Evolutionary conservation across 306 rosid species (phyloP).

Genomic region (Ziziphus jujuba): DNA sequence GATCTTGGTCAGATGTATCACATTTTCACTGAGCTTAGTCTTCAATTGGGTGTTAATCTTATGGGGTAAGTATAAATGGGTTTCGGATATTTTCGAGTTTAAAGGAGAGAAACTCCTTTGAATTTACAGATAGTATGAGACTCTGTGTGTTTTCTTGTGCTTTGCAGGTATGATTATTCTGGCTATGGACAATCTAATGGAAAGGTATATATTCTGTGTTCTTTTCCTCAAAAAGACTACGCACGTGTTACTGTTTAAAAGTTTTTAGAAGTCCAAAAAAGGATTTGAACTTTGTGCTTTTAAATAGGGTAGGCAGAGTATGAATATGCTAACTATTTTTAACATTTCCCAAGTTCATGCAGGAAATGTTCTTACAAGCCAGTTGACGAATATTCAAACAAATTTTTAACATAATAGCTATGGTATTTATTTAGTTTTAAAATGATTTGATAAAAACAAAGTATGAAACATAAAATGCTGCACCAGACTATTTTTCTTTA

Average conservation of each 20-base stretch:
- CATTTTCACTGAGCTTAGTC: conserved; percentile 57
- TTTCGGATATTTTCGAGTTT: not conserved
- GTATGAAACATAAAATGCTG: too few species aligned
- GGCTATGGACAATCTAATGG: conserved; percentile 81
- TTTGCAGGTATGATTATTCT: conserved; percentile 72
- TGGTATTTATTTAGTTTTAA: too few species aligned
- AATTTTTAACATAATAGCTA: too few species aligned
- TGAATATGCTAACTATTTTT: too few species aligned
- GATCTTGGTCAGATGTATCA: conserved; percentile 72
- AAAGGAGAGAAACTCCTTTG: not conserved
- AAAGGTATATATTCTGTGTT: conserved; percentile 38
- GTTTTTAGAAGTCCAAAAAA: not conserved
- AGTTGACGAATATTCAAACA: too few species aligned
- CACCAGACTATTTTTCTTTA: too few species aligned
- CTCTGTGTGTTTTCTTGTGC: conserved; percentile 7
- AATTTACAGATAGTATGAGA: not conserved
- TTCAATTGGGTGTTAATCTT: conserved; percentile 62
- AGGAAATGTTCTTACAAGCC: too few species aligned
- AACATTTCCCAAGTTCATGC: too few species aligned
- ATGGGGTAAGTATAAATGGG: conserved; percentile 51
- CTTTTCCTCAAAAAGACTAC: not conserved
- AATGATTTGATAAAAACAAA: too few species aligned
- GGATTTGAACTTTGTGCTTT: not conserved
- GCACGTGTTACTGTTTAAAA: conserved; percentile 29
- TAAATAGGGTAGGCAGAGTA: too few species aligned